Base-by-base conservation (phyloP, 257 asterid species). In the Nicotiana benthamiana region DNA sequence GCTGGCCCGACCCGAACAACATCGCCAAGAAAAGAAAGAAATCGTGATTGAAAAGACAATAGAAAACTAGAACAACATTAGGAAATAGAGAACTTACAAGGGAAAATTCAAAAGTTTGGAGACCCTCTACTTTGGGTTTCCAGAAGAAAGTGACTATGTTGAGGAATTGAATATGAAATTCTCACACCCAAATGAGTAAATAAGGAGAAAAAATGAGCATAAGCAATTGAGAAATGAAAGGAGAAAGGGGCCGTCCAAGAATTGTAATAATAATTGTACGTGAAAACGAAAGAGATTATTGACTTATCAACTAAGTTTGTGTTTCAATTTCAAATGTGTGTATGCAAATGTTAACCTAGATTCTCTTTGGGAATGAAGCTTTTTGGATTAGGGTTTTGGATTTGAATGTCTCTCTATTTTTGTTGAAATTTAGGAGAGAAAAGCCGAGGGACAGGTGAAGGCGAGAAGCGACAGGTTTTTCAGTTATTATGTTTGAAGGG, bases 381-480 rank as follows among this genome's bases (percentile, higher is more conserved):
- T 30, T 32, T 67, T 51, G 77, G 54, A 70, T 70, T 46, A 72
- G 61, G 78, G 60, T 72, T 72, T 72, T 46, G 60, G 56, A 72
- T 43, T 72, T 24, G 61, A 48, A 48, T 62, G 6, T 59, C 28
- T n/a, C 28, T 59, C 28, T 24, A 5, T 10, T 22, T 70, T 72
- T 24, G 20, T 72, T 67, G 20, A 66, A 84, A 53, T 75, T 40
- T 81, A 24, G 52, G 63, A 64, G 79, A 68, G 82, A 74, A 36
- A 61, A 0, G 12, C 30, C 28, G 77, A 76, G 40, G 62, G 51
- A 59, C 15, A 28, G 87, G 53, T 62, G 52, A 64, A 30, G 48
- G 66, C 40, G 65, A 77, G 34, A 81, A 80, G 83, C 75, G 85
- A 82, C 84, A 64, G 90, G 84, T 85, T 83, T 84, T 87, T 87